Percentiles rank a stretch among this genome's conserved stretches.
phyloP scores from a whole-genome alignment of 164 flowering plant genomes.

The Macadamia tetraphylla region DNA sequence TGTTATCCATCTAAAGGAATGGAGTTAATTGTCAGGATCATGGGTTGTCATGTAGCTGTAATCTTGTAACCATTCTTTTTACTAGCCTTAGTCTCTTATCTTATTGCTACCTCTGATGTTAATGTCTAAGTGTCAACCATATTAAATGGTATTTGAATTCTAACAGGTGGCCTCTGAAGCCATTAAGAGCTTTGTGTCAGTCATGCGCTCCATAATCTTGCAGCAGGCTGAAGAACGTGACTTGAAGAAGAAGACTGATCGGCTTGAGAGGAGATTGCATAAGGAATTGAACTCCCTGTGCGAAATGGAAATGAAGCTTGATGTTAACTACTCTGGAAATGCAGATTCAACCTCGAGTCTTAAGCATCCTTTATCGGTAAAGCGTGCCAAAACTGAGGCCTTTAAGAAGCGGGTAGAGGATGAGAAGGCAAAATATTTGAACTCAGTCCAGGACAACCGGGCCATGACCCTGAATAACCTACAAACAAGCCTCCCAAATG shows the following conservation, averaged over 20 bases:
- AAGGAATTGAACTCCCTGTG: slow-evolving; percentile 38
- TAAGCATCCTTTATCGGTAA: slow-evolving; percentile 46
- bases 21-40: too few species aligned
- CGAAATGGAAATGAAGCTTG: slow-evolving; percentile 58
- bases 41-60: too few species aligned
- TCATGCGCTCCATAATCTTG: slow-evolving; percentile 46
- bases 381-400: slow-evolving; percentile 49
- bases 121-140: not conserved
- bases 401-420: slow-evolving; percentile 44
- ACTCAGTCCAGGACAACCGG: slow-evolving; percentile 37
- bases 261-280: slow-evolving; percentile 49
- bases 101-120: too few species aligned
- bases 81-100: too few species aligned
- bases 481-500: slow-evolving; percentile 58
- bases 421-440: slow-evolving; percentile 54
- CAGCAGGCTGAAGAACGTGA: slow-evolving; percentile 61
- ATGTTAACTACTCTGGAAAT: slow-evolving; percentile 19
- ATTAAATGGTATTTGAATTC: not conserved
- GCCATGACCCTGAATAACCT: slow-evolving; percentile 62
- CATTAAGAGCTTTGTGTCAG: slow-evolving; percentile 49
- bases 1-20: not conserved
- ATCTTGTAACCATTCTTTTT: too few species aligned
- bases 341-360: slow-evolving; percentile 27
- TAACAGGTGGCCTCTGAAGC: slow-evolving; percentile 70
- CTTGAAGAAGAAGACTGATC: slow-evolving; percentile 38